phyloP scores from a whole-genome alignment of 2,329 filamentous ascomycete genomes.

The Colletotrichum sojae region DNA sequence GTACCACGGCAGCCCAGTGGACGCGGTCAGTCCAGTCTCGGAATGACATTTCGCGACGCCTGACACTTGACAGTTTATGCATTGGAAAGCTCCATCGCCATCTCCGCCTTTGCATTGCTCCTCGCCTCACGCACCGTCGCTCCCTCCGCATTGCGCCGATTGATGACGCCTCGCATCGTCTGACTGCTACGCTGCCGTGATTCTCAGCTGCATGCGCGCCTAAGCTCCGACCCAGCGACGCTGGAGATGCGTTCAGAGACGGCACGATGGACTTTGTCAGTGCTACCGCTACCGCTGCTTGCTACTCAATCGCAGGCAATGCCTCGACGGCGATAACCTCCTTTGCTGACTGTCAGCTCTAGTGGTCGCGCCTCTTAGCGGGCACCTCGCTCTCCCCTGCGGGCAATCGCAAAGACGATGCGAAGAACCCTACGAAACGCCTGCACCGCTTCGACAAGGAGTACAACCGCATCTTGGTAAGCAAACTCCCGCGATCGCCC shows the following conservation, averaged over 20 bases:
- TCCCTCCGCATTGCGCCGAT: neutral
- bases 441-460: slow-evolving; percentile 78
- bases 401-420: slow-evolving; percentile 70
- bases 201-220: slow-evolving; percentile 30
- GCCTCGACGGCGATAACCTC: neutral
- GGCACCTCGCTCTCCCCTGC: slow-evolving; percentile 71
- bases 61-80: slow-evolving; percentile 50
- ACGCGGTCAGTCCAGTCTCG: slow-evolving; percentile 42
- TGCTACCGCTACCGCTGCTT: slow-evolving; percentile 26
- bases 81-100: slow-evolving; percentile 13
- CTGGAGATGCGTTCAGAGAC: slow-evolving; percentile 62
- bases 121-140: slow-evolving; percentile 8
- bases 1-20: slow-evolving; percentile 16
- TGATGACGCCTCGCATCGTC: slow-evolving; percentile 22
- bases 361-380: slow-evolving; percentile 79
- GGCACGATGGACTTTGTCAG: slow-evolving; percentile 71
- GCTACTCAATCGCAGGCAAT: too few species aligned
- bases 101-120: slow-evolving; percentile 13
- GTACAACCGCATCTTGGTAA: slow-evolving; percentile 73
- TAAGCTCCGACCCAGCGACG: slow-evolving; percentile 12
- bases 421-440: slow-evolving; percentile 74
- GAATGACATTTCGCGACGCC: slow-evolving; percentile 50
- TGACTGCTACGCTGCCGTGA: neutral
- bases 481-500: slow-evolving; percentile 39
- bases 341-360: slow-evolving; percentile 22